Evolutionary conservation across 2,329 filamentous ascomycete genomes (phyloP), one percentile per base, ranked within the genome.

Genomic region (Didymella pomorum): DNA sequence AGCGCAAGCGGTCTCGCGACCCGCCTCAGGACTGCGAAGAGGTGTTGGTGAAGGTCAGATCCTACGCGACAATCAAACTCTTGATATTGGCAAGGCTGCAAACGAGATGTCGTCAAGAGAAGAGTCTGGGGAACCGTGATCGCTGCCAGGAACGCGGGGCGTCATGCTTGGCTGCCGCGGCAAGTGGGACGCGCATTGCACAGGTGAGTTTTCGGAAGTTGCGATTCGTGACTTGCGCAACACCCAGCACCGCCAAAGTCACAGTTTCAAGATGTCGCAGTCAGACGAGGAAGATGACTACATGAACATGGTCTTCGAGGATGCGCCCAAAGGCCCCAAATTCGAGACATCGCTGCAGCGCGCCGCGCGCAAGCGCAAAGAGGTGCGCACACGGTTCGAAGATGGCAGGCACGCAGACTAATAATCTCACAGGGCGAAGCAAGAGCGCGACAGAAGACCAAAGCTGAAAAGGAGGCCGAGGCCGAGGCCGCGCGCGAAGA

Each of bases 241-340:
- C 51, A 42, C 20, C 42, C 18, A 35, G 14, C 31, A 43, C 41
- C 41, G 26, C 25, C 20, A 20, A 29, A 37, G 29, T 21, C 41
- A 42, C 53, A 25, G 14, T 42, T 16, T 23, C 59, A 60, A 33
- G 41, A 76, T 76, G 73, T 66, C 71, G 61, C 63, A 72, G 56
- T 71, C 72, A 2, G 90, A 92, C 7, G 91, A 93, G 20, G 91
- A 93, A 63, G 93, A 97, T 64, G 95, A 99, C 78, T 98, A 99
- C 82, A 96, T 99, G 90, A 92, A 89, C 69, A 98, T 99, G 94
- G 84, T 88, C 14, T 93, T 99, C 73, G 83, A 86, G 18, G 91
- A 96, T 65, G 67, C 67, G 55, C 83, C 86, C 0, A 76, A 77
- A 18, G 73, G 75, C 26, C 71, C 78, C 8, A 71, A 72, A 55